A percentile compares a stretch with the other conserved stretches of the same genome.
Evolutionary conservation across 352 stramenopile genomes (phyloP).

Genomic region (Globisporangium canariense): DNA sequence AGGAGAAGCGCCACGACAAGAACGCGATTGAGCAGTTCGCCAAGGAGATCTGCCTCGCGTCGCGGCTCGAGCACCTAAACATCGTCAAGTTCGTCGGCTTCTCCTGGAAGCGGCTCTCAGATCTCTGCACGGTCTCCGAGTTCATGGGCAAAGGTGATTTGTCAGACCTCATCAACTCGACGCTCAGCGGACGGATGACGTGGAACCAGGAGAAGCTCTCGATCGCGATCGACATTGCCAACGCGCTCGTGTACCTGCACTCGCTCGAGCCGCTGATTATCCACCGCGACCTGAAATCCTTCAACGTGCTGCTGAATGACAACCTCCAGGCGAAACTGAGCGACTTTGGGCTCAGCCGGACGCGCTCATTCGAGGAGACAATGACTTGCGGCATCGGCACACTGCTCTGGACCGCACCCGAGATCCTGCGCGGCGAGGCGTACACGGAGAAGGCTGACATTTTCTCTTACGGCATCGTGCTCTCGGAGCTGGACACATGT

Average conservation of each 20-base stretch:
- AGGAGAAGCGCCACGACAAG: conserved; percentile 20
- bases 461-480: conserved; percentile 35
- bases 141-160: conserved; percentile 35
- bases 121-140: conserved; percentile 32
- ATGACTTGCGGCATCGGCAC: conserved; percentile 43
- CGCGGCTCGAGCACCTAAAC: conserved; percentile 18
- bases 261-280: conserved; percentile 10
- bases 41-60: conserved; percentile 30
- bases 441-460: conserved; percentile 41
- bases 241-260: conserved; percentile 16
- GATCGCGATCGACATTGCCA: conserved; percentile 33
- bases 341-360: conserved; percentile 48
- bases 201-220: conserved; percentile 30
- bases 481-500: conserved; percentile 33
- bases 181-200: conserved; percentile 17
- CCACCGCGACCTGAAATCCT: conserved; percentile 19
- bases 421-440: conserved; percentile 42
- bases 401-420: conserved; percentile 43
- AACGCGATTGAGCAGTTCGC: conserved; percentile 27
- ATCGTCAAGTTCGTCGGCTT: conserved; percentile 28
- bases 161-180: conserved; percentile 26
- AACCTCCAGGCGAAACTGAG: conserved; percentile 68
- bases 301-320: conserved; percentile 28
- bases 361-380: conserved; percentile 30
- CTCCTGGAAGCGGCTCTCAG: conserved; percentile 26